These are phyloP conservation scores for Avena atlantica DNA, from an alignment of 176 grass and related monocot genomes.

Conservation along the genomic window DNA sequence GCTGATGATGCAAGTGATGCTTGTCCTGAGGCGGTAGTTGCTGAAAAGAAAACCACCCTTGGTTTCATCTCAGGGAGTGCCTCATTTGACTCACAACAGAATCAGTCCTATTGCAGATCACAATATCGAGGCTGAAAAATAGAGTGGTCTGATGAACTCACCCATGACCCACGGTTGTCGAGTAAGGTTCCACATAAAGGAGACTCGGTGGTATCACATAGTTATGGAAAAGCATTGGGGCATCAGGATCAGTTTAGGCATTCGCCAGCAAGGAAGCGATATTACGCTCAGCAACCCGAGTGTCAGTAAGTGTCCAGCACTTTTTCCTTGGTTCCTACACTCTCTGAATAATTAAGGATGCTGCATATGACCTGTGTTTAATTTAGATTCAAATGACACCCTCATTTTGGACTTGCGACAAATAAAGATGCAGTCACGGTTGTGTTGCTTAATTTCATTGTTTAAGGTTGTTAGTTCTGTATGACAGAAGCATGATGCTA, in stretches of 20 bases:
- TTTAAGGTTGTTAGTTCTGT: conserved; percentile 11
- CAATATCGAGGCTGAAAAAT: background rate
- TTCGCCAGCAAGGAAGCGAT: conserved; percentile 45
- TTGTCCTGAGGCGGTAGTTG: no score
- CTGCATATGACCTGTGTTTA: background rate
- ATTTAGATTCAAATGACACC: background rate
- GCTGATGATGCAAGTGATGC: no score
- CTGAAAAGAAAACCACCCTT: background rate
- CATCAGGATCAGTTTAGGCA: conserved; percentile 13
- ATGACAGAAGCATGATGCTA: background rate
- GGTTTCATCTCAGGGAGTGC: conserved; percentile 27
- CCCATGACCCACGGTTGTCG: background rate
- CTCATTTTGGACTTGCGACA: conserved; percentile 1
- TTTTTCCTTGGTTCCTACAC: background rate
- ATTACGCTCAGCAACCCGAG: conserved; percentile 17
- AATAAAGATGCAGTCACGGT: no score
- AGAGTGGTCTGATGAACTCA: background rate
- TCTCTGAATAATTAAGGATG: conserved; percentile 11
- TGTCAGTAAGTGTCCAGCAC: conserved; percentile 48
- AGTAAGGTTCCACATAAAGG: background rate
- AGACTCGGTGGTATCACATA: background rate
- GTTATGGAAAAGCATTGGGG: conserved; percentile 25
- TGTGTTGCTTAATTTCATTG: background rate
- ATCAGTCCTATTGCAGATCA: background rate
- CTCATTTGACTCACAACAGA: conserved; percentile 26